These are phyloP conservation scores for Vigna radiata DNA, from an alignment of 306 rosid species.

Conservation along the genomic window DNA sequence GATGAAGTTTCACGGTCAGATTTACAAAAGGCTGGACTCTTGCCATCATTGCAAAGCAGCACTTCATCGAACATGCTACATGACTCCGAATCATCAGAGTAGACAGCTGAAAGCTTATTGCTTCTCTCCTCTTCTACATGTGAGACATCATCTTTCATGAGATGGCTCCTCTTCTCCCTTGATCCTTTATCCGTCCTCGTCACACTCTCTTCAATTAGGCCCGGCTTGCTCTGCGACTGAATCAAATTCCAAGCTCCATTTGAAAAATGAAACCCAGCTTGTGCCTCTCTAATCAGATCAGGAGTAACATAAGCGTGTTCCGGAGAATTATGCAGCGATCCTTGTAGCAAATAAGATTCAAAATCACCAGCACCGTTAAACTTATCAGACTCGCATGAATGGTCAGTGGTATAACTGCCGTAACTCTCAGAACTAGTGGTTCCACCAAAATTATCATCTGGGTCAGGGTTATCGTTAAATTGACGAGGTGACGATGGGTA, in stretches of 20 bases:
- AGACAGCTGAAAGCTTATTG: conserved; percentile 56
- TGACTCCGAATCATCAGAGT: conserved; percentile 45
- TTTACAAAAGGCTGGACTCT: conserved; percentile 31
- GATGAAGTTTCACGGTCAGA: conserved; percentile 15
- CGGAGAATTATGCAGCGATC: conserved; percentile 40
- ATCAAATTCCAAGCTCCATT: conserved; percentile 33
- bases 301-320: conserved; percentile 31
- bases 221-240: conserved; percentile 11
- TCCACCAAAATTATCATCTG: conserved; percentile 43
- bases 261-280: conserved; percentile 4
- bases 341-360: conserved; percentile 16
- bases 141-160: conserved; percentile 37
- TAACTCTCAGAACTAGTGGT: conserved; percentile 43
- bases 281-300: conserved; percentile 43
- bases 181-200: conserved; percentile 5
- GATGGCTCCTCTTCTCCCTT: conserved; percentile 52
- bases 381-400: conserved; percentile 45
- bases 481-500: conserved; percentile 55
- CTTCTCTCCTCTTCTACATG: conserved; percentile 53
- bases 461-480: conserved; percentile 31
- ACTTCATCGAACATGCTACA: conserved; percentile 57
- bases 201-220: conserved; percentile 14
- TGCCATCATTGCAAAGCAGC: conserved; percentile 46
- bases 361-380: conserved; percentile 40
- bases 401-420: conserved; percentile 52